A percentile compares a stretch with the other conserved stretches of the same genome.
Conservation (phyloP, 352 stramenopile genomes). For the Blastocystis sp. region DNA sequence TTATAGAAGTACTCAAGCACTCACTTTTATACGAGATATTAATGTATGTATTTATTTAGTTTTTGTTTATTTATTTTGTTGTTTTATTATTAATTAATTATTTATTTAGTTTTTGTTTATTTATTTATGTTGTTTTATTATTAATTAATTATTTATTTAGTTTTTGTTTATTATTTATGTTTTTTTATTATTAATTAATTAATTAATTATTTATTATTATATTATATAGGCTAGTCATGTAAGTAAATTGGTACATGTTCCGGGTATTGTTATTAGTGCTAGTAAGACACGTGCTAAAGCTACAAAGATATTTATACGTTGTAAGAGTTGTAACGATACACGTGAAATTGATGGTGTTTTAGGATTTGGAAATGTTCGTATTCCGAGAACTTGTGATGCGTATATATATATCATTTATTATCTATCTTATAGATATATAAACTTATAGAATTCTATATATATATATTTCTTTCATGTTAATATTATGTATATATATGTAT, state of each 20-base stretch:
- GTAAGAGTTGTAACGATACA: slow-evolving; percentile 47
- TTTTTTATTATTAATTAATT: no score
- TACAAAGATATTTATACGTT: slow-evolving; percentile 65
- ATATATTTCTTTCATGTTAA: slow-evolving; percentile 5
- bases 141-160: no score
- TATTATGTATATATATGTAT: not conserved
- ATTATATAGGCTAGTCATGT: slow-evolving; percentile 37
- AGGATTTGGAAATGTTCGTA: slow-evolving; percentile 18
- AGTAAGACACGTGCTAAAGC: slow-evolving; percentile 73
- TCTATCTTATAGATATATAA: no score
- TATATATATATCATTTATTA: not conserved
- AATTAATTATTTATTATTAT: not conserved
- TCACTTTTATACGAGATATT: no score
- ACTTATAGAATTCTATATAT: slow-evolving; percentile 47
- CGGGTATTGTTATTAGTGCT: slow-evolving; percentile 85
- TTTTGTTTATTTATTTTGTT: no score
- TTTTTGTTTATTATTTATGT: no score
- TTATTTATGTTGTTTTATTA: no score
- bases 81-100: no score
- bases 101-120: no score
- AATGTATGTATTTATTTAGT: no score
- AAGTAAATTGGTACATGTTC: slow-evolving; percentile 47
- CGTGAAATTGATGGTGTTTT: slow-evolving; percentile 26
- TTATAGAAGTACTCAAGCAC: no score
- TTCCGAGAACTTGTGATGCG: slow-evolving; percentile 36